Percentiles rank a stretch among this genome's conserved stretches.
phyloP scores from a whole-genome alignment of 495 filamentous ascomycete genomes.

The Lophiostoma macrostomum region DNA sequence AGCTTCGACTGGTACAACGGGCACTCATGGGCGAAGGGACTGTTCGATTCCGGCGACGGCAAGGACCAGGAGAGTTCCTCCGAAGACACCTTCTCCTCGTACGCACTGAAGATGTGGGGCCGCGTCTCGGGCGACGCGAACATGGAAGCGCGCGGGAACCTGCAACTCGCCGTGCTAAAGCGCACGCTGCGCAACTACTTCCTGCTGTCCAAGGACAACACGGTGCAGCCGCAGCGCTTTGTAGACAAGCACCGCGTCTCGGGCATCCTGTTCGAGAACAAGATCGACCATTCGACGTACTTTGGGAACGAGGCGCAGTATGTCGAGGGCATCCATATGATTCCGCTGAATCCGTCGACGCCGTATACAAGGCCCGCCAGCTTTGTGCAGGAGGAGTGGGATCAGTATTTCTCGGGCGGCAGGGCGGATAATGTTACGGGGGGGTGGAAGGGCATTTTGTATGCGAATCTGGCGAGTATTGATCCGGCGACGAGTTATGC shows the following conservation, averaged over 20 bases:
- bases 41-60: conserved; percentile 87
- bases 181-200: conserved; percentile 77
- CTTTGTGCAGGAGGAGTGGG: conserved; percentile 87
- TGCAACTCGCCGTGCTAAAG: conserved; percentile 75
- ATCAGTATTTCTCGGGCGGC: conserved; percentile 64
- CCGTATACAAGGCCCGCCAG: conserved; percentile 61
- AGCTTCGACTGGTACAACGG: conserved; percentile 93
- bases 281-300: conserved; percentile 91
- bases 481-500: conserved; percentile 67
- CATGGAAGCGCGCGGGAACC: conserved; percentile 81
- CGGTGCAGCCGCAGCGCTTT: conserved; percentile 72
- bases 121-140: conserved; percentile 65
- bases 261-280: conserved; percentile 96
- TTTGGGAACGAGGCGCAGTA: conserved; percentile 80
- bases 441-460: conserved; percentile 85
- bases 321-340: conserved; percentile 95
- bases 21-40: conserved; percentile 92
- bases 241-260: conserved; percentile 81
- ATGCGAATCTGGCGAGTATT: conserved; percentile 74
- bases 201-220: conserved; percentile 66
- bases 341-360: conserved; percentile 74
- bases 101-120: conserved; percentile 95
- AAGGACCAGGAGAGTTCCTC: conserved; percentile 91
- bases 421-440: conserved; percentile 59
- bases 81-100: conserved; percentile 79